Evolutionary conservation across 2,329 filamentous ascomycete genomes (phyloP).

Genomic region (Diaporthe citrichinensis): DNA sequence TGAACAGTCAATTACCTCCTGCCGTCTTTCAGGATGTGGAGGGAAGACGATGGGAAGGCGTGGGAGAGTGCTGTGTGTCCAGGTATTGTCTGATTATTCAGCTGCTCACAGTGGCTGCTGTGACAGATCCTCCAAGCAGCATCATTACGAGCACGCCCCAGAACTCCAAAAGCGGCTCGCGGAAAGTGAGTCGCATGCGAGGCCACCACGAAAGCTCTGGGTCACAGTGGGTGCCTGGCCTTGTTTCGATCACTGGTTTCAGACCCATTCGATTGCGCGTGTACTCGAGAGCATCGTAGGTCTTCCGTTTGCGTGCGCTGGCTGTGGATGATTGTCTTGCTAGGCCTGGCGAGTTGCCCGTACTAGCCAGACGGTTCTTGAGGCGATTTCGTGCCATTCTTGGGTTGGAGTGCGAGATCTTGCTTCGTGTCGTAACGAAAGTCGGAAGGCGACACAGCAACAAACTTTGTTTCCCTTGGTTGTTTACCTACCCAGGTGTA

Average conservation of each 20-base stretch:
- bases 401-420: neutral
- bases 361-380: neutral
- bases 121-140: constrained; percentile 12
- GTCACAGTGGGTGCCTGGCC: constrained; percentile 1
- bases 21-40: neutral
- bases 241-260: constrained; percentile 2
- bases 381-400: neutral
- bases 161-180: constrained; percentile 28
- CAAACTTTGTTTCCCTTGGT: neutral
- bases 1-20: neutral
- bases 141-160: constrained; percentile 27
- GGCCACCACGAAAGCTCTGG: constrained; percentile 16
- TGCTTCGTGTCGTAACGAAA: neutral
- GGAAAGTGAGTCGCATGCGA: constrained; percentile 15
- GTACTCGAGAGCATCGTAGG: constrained; percentile 4
- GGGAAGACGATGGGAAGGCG: neutral
- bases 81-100: neutral
- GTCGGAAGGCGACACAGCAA: neutral
- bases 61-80: neutral
- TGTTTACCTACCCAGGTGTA: neutral
- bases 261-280: constrained; percentile 12
- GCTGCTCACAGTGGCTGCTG: constrained; percentile 8
- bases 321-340: neutral
- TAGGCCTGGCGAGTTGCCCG: neutral
- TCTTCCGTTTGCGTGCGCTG: neutral